Percentiles rank a stretch among this genome's conserved stretches.
Evolutionary conservation across 2,329 filamentous ascomycete species (phyloP).

Genomic region (Cladorrhinum sp.): DNA sequence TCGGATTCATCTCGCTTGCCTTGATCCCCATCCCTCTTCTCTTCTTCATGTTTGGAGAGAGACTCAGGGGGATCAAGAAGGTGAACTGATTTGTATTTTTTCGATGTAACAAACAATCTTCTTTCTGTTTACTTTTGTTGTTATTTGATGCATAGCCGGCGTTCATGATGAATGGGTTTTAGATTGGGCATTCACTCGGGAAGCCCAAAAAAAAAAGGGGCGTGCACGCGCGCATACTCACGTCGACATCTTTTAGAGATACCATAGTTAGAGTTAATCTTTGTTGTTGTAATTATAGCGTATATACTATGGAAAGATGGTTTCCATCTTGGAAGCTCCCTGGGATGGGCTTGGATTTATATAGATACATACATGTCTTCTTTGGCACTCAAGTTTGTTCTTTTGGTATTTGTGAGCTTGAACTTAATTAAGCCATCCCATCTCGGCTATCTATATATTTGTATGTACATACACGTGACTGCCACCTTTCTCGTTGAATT

Average conservation of each 20-base stretch:
- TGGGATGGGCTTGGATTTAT: not conserved
- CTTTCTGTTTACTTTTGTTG: not conserved
- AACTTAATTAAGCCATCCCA: too few species aligned
- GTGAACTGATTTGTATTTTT: too few species aligned
- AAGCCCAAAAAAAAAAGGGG: not conserved
- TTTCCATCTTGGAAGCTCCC: too few species aligned
- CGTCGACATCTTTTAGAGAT: not conserved
- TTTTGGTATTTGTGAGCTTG: too few species aligned
- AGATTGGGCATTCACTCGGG: not conserved
- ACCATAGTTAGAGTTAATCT: not conserved
- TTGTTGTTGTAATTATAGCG: not conserved
- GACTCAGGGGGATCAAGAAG: conserved; percentile 30
- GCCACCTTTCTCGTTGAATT: too few species aligned
- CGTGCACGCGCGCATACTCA: not conserved
- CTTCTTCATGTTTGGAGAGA: conserved; percentile 38
- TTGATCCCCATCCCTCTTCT: conserved; percentile 38
- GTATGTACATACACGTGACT: too few species aligned
- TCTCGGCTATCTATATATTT: too few species aligned
- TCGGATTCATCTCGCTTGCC: conserved; percentile 38
- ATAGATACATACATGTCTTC: too few species aligned
- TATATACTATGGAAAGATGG: too few species aligned
- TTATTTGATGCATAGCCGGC: conserved; percentile 2
- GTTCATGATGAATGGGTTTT: not conserved
- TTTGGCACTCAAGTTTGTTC: too few species aligned
- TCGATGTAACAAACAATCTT: not conserved